Evolutionary conservation across 108 stramenopile species (phyloP), one percentile per base, ranked within the genome.

Genomic region (Chaetoceros muelleri): DNA sequence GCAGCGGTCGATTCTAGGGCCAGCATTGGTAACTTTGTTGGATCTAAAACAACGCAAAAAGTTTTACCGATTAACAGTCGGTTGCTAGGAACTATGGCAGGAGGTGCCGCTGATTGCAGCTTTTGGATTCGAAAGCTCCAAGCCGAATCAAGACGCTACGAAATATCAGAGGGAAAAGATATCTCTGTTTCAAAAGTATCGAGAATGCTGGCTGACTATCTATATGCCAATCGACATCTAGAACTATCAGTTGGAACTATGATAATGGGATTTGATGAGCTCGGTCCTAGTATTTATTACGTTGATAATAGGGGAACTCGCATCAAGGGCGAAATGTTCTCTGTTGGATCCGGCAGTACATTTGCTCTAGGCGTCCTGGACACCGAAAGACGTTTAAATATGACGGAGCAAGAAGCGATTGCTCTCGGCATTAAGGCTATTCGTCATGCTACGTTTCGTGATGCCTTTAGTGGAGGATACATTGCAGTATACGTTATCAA

Each of bases 321-420:
- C 30, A 85, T 88, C 27, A 57, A 80, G 48, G 90, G 90, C 25
- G 81, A 88, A 31, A 72, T 86, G 75, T 93, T 93, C 65, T 66
- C 90, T 0, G 90, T 86, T 8, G 90, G 90, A 27, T 80, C 78
- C 10, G 90, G 90, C 5, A 83, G 84, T 56, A 88, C 84, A 0
- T 93, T 85, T 78, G 90, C 90, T n/a, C 55, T 86, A 29, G 90
- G 82, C 8, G 82, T 93, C 62, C 70, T 93, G 28, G 90, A 93
- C 58, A 81, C 78, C 21, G 79, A 85, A 60, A 28, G 55, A 34
- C 34, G 59, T 18, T 61, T 68, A 40, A 70, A 87, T 24, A 70
- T 93, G 81, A 73, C 75, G 16, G 75, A 74, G 28, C 76, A 84
- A 23, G 82, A 93, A 64, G 90, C 90, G 13, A 62, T 93, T 45